Evolutionary conservation across 495 filamentous ascomycete species (phyloP).

Genomic region (Niebla homalea): DNA sequence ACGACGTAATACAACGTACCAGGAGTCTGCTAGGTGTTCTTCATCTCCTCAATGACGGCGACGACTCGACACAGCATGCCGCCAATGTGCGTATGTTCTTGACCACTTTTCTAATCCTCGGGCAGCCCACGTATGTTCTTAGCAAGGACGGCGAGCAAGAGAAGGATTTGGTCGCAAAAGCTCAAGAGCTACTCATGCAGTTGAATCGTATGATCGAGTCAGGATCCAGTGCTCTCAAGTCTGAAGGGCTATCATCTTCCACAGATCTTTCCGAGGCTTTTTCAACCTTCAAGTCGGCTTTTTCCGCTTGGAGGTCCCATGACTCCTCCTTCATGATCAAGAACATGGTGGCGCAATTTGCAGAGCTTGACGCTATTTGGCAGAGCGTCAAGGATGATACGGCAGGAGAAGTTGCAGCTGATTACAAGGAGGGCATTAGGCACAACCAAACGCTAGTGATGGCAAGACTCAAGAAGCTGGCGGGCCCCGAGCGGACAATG

Average conservation of each 20-base stretch:
- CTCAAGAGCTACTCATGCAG: constrained; percentile 65
- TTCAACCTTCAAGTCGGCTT: constrained; percentile 75
- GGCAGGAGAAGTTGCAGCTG: constrained; percentile 69
- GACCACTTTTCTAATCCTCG: constrained; percentile 83
- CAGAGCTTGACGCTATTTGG: constrained; percentile 90
- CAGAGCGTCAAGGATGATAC: constrained; percentile 88
- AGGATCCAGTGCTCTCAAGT: constrained; percentile 35
- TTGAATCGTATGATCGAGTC: constrained; percentile 67
- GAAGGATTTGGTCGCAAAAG: constrained; percentile 80
- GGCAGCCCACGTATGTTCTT: constrained; percentile 81
- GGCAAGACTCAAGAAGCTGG: constrained; percentile 77
- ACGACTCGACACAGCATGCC: constrained; percentile 56
- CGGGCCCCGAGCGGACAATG: constrained; percentile 69
- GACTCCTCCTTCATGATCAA: constrained; percentile 83
- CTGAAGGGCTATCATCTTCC: constrained; percentile 43
- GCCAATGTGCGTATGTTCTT: constrained; percentile 80
- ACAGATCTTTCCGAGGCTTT: constrained; percentile 57
- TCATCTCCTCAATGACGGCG: constrained; percentile 56
- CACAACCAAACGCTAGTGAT: constrained; percentile 86
- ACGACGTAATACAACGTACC: constrained; percentile 56
- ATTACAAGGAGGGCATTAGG: constrained; percentile 84
- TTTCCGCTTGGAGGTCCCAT: constrained; percentile 87
- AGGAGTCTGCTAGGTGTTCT: constrained; percentile 63
- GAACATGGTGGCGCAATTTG: constrained; percentile 91
- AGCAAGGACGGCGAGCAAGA: constrained; percentile 76